phyloP scores from a whole-genome alignment of 768 basidiomycete species.

The Phlegmacium glaucopus region DNA sequence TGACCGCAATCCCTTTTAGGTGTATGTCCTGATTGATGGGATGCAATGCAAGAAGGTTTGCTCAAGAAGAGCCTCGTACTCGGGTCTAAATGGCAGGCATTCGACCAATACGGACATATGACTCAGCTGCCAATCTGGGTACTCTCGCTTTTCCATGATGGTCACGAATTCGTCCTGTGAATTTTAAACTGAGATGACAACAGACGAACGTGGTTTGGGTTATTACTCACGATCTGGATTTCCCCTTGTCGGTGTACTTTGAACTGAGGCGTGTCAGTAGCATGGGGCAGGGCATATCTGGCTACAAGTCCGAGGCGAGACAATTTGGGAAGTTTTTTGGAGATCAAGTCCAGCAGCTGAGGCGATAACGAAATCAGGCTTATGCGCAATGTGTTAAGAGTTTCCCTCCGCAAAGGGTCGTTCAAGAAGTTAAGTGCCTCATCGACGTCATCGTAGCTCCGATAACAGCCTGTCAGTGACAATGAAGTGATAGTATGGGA shows the following conservation, averaged over 20 bases:
- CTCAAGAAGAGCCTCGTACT: constrained; percentile 27
- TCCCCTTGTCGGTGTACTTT: constrained; percentile 5
- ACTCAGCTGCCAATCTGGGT: constrained; percentile 30
- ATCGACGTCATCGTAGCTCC: constrained; percentile 33
- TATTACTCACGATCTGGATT: constrained; percentile 26
- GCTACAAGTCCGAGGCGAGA: constrained; percentile 36
- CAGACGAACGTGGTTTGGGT: neutral
- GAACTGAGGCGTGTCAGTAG: constrained; percentile 11
- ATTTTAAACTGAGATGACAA: neutral
- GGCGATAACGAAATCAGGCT: constrained; percentile 40
- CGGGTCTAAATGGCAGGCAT: constrained; percentile 26
- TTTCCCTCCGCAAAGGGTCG: constrained; percentile 11
- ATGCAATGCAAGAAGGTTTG: constrained; percentile 31
- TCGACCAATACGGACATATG: constrained; percentile 31
- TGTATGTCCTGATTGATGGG: constrained; percentile 24
- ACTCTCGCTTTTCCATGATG: constrained; percentile 30
- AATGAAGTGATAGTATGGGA: constrained; percentile 30
- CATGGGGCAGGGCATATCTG: constrained; percentile 32
- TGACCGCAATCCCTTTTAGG: constrained; percentile 3
- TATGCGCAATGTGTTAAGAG: constrained; percentile 32
- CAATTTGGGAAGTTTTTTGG: constrained; percentile 31
- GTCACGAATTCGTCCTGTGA: constrained; percentile 30
- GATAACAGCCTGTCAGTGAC: constrained; percentile 37
- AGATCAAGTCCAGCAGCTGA: constrained; percentile 38
- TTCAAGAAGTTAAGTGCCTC: constrained; percentile 24